Base-by-base conservation (phyloP, 441 rosid genomes). In the Pelargonium cotyledonis region DNA sequence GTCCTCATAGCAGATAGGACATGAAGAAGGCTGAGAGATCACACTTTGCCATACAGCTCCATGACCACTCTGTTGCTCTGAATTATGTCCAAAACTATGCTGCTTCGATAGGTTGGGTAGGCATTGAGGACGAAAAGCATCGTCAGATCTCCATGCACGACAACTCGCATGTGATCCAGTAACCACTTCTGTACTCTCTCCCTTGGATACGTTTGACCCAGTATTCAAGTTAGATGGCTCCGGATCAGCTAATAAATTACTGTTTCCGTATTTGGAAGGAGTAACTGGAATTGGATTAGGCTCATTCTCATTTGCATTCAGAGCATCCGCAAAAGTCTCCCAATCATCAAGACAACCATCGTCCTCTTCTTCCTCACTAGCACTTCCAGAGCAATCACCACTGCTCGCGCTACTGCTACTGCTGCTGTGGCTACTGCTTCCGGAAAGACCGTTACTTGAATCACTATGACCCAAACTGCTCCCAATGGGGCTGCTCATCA, bases 261-360 rank as follows among this genome's bases (percentile, higher is more conserved):
- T 58, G 19, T 60, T 58, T 61, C 70, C 75, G 9, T 2, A 63
- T 69, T 70, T 44, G 15, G 71, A 23, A 15, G 69, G 18, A 69
- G 69, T 15, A 19, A 55, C 46, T 40, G 66, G 65, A 53, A 64
- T 44, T 23, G 49, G 62, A 60, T 63, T 55, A 60, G 62, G 65
- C 23, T 49, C 69, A 61, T 66, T 70, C 23, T 76, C 74, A 69
- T 78, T 74, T 14, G 80, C 86, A 16, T 67, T 74, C 67, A 83
- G 73, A 18, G 89, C 89, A 76, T 85, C 86, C 6, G 86, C 89
- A 77, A 85, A 29, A 43, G 86, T 82, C 70, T 85, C 89, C 89
- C 86, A 85, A 61, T 81, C 84, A 75, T 83, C 89, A 53, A 80
- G 57, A 79, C 84, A 85, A 26, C 70, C 84, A 29, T 72, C 75